phyloP scores from a whole-genome alignment of 1,284 basidiomycete genomes.

The Polyporus tsugae region DNA sequence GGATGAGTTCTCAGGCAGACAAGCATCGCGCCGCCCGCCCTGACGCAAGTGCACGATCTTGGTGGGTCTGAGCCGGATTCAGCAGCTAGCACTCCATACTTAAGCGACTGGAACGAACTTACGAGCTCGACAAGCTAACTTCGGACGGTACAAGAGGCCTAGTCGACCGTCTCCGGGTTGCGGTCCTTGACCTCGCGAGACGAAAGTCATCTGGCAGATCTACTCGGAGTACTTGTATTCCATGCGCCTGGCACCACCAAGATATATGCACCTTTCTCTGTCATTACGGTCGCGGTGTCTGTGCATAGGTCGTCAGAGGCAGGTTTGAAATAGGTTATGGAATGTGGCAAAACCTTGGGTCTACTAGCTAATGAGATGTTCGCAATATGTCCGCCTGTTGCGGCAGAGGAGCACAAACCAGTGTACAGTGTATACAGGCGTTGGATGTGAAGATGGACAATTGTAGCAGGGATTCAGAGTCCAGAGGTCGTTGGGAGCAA shows the following conservation, averaged over 20 bases:
- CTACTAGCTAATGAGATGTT: no score
- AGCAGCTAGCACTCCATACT: background rate
- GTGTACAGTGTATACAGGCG: no score
- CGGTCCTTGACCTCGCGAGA: conserved; percentile 96
- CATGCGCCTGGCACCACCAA: conserved; percentile 35
- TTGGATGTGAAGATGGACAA: no score
- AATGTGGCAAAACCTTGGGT: no score
- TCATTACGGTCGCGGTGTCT: conserved; percentile 30
- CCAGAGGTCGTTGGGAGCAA: no score
- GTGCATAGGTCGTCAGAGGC: background rate
- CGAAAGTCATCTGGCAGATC: conserved; percentile 66
- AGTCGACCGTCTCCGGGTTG: conserved; percentile 85
- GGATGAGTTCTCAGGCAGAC: conserved; percentile 45
- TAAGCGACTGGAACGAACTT: conserved; percentile 42
- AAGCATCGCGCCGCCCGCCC: conserved; percentile 87
- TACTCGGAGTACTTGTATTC: conserved; percentile 83
- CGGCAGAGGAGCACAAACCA: no score
- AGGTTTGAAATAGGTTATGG: no score
- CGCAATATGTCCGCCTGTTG: no score
- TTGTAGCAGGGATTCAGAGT: no score
- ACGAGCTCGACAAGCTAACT: conserved; percentile 94
- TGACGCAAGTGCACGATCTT: conserved; percentile 86
- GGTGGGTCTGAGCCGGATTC: conserved; percentile 72
- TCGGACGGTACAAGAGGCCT: conserved; percentile 96
- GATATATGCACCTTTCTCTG: conserved; percentile 28